These are phyloP conservation scores for Pyrenophora seminiperda DNA, from an alignment of 2,329 filamentous ascomycete genomes.

Conservation along the genomic window DNA sequence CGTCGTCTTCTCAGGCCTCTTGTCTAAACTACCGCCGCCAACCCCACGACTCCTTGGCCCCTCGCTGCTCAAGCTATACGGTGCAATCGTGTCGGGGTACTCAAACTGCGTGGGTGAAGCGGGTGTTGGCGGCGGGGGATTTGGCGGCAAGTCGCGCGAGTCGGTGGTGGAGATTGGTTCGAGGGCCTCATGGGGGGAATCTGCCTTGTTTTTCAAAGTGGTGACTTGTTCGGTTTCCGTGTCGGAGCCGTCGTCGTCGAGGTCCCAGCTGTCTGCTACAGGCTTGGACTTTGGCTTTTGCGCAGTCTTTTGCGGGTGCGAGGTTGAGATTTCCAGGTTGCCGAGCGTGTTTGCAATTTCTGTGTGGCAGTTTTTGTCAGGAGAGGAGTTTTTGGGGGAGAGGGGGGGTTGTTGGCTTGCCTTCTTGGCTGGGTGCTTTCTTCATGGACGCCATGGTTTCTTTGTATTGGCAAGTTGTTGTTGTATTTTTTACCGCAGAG, in stretches of 20 bases:
- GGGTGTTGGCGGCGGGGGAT: constrained; percentile 44
- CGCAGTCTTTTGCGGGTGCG: constrained; percentile 36
- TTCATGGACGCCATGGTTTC: constrained; percentile 14
- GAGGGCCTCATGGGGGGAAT: constrained; percentile 16
- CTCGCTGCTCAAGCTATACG: constrained; percentile 18
- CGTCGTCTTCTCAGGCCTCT: constrained; percentile 87
- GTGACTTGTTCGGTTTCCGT: constrained; percentile 36
- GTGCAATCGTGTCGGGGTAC: constrained; percentile 32
- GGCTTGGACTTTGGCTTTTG: constrained; percentile 44
- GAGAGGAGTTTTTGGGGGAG: background rate
- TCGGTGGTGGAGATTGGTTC: constrained; percentile 26
- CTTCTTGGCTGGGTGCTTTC: constrained; percentile 19
- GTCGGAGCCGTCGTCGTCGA: constrained; percentile 64
- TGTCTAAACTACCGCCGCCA: constrained; percentile 34
- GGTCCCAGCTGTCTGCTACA: constrained; percentile 72
- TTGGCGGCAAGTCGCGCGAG: constrained; percentile 20
- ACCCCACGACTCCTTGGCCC: constrained; percentile 32
- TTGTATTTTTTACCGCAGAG: background rate
- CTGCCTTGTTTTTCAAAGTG: background rate
- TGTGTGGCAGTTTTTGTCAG: constrained; percentile 13
- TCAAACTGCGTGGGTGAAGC: constrained; percentile 44
- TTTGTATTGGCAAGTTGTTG: background rate
- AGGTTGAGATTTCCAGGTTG: constrained; percentile 44
- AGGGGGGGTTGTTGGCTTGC: background rate
- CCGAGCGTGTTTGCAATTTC: constrained; percentile 47